Conservation (phyloP, 495 filamentous ascomycete genomes). For the Cryomyces antarcticus region DNA sequence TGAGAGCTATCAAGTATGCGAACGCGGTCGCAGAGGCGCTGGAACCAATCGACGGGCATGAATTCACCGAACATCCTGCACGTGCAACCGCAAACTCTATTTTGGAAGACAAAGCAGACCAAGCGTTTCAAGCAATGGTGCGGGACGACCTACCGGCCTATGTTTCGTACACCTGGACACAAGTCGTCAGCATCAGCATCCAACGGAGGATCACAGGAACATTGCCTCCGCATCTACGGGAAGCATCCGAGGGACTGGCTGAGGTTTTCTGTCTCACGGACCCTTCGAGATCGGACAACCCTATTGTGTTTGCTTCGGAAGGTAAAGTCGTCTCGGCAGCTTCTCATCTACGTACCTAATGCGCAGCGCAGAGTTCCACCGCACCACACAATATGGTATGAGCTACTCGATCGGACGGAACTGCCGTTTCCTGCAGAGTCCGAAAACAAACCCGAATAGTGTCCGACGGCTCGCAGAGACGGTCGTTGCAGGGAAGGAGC, state of each 20-base stretch:
- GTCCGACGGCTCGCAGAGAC: constrained; percentile 35
- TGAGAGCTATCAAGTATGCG: constrained; percentile 51
- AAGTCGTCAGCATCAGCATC: constrained; percentile 35
- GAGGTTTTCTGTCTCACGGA: constrained; percentile 65
- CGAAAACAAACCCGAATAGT: constrained; percentile 29
- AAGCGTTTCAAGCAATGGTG: constrained; percentile 38
- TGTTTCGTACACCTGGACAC: constrained; percentile 39
- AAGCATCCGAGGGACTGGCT: constrained; percentile 46
- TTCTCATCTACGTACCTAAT: neutral
- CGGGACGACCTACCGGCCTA: constrained; percentile 50
- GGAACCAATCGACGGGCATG: constrained; percentile 24
- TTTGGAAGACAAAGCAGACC: constrained; percentile 35
- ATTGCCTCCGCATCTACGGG: constrained; percentile 28
- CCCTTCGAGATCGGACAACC: constrained; percentile 51
- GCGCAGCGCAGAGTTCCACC: constrained; percentile 25
- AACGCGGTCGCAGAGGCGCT: constrained; percentile 39
- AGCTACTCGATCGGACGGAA: constrained; percentile 38
- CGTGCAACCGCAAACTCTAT: constrained; percentile 28
- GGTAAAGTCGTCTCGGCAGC: constrained; percentile 21
- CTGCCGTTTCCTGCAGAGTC: constrained; percentile 44
- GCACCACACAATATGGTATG: constrained; percentile 40
- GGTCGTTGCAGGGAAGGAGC: constrained; percentile 34
- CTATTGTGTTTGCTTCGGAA: constrained; percentile 60
- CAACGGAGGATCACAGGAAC: constrained; percentile 35
- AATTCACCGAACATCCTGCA: constrained; percentile 23